Conservation (phyloP, 352 stramenopile genomes). For the Pythium rishiriense region DNA sequence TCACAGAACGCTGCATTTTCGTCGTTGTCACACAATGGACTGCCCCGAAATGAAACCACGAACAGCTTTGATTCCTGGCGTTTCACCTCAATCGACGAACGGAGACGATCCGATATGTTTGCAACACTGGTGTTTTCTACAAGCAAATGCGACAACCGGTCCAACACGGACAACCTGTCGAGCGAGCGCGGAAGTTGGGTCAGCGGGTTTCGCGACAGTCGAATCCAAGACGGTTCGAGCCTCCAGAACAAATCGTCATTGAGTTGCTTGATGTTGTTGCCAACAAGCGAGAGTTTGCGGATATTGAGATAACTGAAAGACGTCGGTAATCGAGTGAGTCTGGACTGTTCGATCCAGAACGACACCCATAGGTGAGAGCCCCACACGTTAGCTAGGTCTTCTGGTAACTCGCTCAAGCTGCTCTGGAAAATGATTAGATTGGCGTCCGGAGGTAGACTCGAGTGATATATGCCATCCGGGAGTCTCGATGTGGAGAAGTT, state of each 20-base stretch:
- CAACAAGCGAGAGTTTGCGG: neutral
- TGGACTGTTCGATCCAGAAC: neutral
- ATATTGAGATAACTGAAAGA: neutral
- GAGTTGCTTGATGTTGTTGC: neutral
- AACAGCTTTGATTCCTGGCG: neutral
- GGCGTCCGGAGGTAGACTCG: neutral
- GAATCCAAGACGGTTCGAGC: neutral
- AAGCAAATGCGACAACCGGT: neutral
- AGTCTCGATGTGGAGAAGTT: conserved; percentile 1
- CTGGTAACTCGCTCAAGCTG: neutral
- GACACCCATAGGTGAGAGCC: neutral
- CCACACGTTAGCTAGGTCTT: neutral
- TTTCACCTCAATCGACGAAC: neutral
- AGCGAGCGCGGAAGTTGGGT: neutral
- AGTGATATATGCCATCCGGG: conserved; percentile 5
- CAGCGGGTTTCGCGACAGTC: neutral
- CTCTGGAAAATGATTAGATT: neutral
- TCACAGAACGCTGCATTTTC: neutral
- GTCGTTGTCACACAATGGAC: neutral
- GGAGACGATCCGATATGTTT: neutral
- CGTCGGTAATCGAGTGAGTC: neutral
- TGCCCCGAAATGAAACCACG: neutral
- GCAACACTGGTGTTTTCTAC: neutral
- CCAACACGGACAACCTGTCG: neutral
- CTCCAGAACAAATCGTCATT: neutral